Evolutionary conservation across 257 asterid genomes (phyloP), one percentile per base, ranked within the genome.

Genomic region (Salvia splendens): DNA sequence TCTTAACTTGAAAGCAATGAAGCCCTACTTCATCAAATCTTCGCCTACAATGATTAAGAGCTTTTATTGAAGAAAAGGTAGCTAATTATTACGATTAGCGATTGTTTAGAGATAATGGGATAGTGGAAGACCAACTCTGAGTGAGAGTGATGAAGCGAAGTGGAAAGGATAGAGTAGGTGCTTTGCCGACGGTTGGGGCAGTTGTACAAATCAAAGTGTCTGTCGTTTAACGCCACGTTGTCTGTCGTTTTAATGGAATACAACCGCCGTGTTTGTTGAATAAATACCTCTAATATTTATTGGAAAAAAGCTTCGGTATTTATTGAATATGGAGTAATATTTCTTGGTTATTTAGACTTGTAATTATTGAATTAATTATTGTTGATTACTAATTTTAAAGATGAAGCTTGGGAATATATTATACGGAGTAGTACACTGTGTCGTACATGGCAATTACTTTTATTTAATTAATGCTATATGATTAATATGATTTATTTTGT

Each of bases 131-230:
- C 46, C 41, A 62, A 53, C 40, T 40, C 16, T 12, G 64, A 58
- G 50, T 8, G 53, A 14, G 60, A 28, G 55, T 24, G 70, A 16
- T 58, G 20, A 28, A 65, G 60, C 9, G 43, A 10, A 36, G 42
- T 38, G 9, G 42, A 38, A 5, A 38, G 42, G 51, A 56, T 4
- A 47, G 14, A 54, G 5, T 45, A 12, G 65, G 65, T 61, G 43
- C 57, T 10, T 8, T 14, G 42, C 65, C 70, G 43, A 40, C 66
- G 72, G 56, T 57, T 65, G 55, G 48, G 8, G 61, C 48, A 59
- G 50, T 28, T 51, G 50, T 41, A 16, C 8, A 15, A 38, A 12
- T 61, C 12, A 61, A 61, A 14, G 11, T 48, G 66, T 5, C 15
- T 54, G 52, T 5, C 11, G 67, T 33, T 41, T 4, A 62, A 32